Base-by-base conservation (phyloP, 805 yeast species). In the Nakazawaea ernobii region DNA sequence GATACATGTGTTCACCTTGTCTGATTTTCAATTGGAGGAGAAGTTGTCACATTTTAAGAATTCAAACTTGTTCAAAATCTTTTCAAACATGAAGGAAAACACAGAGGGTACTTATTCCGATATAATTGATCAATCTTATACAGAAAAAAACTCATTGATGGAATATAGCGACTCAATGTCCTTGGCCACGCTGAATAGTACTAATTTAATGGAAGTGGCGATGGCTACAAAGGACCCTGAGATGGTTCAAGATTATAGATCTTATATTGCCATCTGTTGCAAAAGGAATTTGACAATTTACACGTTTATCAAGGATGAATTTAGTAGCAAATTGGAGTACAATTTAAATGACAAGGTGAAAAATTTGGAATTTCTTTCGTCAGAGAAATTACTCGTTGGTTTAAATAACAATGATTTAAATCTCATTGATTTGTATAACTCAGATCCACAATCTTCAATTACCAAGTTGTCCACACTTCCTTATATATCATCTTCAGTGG, bases 1-100 rank as follows among this genome's bases (percentile, higher is more conserved):
- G 2, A 67, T 70, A 13, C 51, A 59, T 35, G 56, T 70, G 10
- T 61, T 55, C 49, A 65, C 59, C 41, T 45, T 61, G 37, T 61
- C 59, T 17, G 56, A 65, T 4, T 60, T 59, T 29, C 49, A 52
- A n/a, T 49, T 58, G 15, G 57, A 62, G 32, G 67, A 67, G 40
- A 54, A 53, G 1, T 57, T 70, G 35, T 57, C 57, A 26, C 61
- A 66, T 37, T 60, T 67, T 11, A 63, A 62, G 35, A 68, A 68
- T 42, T 60, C 66, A 1, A 57, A 63, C 15, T 43, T 57, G 14
- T 43, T 61, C 35, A 54, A 55, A 37, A 48, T 63, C 1, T 61
- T 59, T 58, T 51, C 55, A 10, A 59, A 54, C 39, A 39, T 43
- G 32, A 36, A 20, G 24, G 44, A 42, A 24, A 61, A 53, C 37